Evolutionary conservation across 2,329 filamentous ascomycete species (phyloP).

Genomic region (Aspergillus fumigatiaffinis): DNA sequence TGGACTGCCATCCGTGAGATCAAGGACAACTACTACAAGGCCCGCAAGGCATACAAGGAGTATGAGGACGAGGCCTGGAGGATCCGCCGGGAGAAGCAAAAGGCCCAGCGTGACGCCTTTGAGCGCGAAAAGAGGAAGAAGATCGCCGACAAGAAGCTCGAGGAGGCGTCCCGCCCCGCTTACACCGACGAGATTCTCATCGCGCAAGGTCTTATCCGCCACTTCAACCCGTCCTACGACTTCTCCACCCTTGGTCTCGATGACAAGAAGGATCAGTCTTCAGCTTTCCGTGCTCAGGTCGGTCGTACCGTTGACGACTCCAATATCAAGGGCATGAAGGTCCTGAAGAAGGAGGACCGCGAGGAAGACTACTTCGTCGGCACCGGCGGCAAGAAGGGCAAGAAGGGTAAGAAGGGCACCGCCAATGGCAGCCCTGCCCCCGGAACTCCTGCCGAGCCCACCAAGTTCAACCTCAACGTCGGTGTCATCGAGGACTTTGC

Average conservation of each 20-base stretch:
- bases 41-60: slow-evolving; percentile 75
- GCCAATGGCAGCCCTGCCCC: slow-evolving; percentile 45
- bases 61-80: slow-evolving; percentile 82
- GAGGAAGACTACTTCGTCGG: slow-evolving; percentile 80
- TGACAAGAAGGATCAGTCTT: slow-evolving; percentile 47
- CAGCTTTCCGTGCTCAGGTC: slow-evolving; percentile 72
- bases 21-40: slow-evolving; percentile 83
- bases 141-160: slow-evolving; percentile 52
- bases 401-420: slow-evolving; percentile 75
- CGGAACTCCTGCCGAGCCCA: slow-evolving; percentile 44
- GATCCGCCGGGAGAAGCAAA: slow-evolving; percentile 70
- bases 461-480: slow-evolving; percentile 79
- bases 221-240: slow-evolving; percentile 84
- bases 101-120: slow-evolving; percentile 66
- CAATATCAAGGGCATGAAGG: slow-evolving; percentile 78
- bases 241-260: slow-evolving; percentile 55
- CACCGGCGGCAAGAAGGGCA: slow-evolving; percentile 74
- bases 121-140: slow-evolving; percentile 49
- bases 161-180: slow-evolving; percentile 63
- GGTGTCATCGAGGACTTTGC: slow-evolving; percentile 88
- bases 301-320: slow-evolving; percentile 79
- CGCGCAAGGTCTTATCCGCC: slow-evolving; percentile 80
- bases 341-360: slow-evolving; percentile 80
- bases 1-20: slow-evolving; percentile 76
- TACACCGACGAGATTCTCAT: slow-evolving; percentile 91